A percentile compares a stretch with the other conserved stretches of the same genome.
Conservation (phyloP, 202 grass and related monocot genomes). For the Hordeum pubiflorum region DNA sequence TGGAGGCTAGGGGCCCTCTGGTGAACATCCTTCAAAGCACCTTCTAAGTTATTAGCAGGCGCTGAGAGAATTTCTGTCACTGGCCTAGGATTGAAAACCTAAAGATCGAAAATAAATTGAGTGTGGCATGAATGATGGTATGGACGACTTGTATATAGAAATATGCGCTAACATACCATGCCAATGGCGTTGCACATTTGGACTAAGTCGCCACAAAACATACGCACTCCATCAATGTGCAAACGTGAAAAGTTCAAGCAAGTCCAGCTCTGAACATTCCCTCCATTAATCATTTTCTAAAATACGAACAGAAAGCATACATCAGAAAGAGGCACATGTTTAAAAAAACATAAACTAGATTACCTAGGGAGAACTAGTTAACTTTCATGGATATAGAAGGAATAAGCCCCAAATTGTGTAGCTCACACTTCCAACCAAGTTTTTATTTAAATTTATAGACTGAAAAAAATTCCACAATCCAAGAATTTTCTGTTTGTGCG, state of each 20-base stretch:
- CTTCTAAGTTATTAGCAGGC: slow-evolving; percentile 39
- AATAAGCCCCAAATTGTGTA: background rate
- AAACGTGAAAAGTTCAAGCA: slow-evolving; percentile 58
- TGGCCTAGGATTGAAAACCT: slow-evolving; percentile 50
- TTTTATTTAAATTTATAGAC: background rate
- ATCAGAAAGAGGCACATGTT: background rate
- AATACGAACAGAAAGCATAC: background rate
- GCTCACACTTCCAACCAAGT: background rate
- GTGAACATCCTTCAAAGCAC: slow-evolving; percentile 46
- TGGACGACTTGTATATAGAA: background rate
- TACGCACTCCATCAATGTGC: background rate
- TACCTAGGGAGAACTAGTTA: background rate
- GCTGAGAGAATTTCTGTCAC: slow-evolving; percentile 23
- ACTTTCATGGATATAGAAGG: background rate
- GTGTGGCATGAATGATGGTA: background rate
- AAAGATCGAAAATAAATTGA: slow-evolving; percentile 9
- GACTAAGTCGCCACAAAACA: slow-evolving; percentile 40
- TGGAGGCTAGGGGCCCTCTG: slow-evolving; percentile 30
- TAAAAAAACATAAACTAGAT: background rate
- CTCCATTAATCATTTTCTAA: slow-evolving; percentile 75
- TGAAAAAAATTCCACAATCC: background rate
- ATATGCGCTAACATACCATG: slow-evolving; percentile 38
- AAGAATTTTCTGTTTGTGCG: background rate
- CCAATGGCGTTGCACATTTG: slow-evolving; percentile 68
- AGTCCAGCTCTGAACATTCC: slow-evolving; percentile 43